Base-by-base conservation (phyloP, 2,329 filamentous ascomycete species). In the Diplocarpon mali region DNA sequence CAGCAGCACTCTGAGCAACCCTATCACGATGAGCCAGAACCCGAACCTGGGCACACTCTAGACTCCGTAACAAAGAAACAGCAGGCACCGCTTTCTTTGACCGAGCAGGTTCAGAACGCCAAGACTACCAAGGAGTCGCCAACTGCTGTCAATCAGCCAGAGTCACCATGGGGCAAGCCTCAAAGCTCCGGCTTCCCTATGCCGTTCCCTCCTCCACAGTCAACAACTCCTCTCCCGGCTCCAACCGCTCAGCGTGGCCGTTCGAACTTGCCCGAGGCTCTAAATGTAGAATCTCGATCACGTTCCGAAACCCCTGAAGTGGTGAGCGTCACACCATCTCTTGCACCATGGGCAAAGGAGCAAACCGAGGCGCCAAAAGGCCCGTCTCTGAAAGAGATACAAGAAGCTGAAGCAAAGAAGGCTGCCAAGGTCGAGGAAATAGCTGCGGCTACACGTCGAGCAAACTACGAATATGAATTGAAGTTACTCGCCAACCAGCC, bases 301-400 rank as follows among this genome's bases (percentile, higher is more conserved):
- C 82, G 80, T 51, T 85, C 83, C 1, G 83, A 85, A 52, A 93
- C 87, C 0, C 89, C 85, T 2, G 77, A 80, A 35, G 67, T 68
- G 12, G 61, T 65, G 62, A 35, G 59, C 62, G 42, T 62, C 57
- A 71, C 75, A 2, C 77, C 88, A 3, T 86, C 90, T 0, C 69
- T 95, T 53, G 92, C 92, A 0, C 92, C 92, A 0, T 98, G 92
- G 92, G 92, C 92, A 5, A 92, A 92, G 63, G 88, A 96, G 53
- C 75, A 76, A 2, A 82, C 84, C 39, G 73, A 78, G 48, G 67
- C 74, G 17, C 78, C 85, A 34, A 93, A 85, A 64, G 89, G 88
- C 0, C 92, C 90, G 2, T 95, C 89, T 48, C 69, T 98, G 51
- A 94, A 88, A 67, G 89, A 98, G 61, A 98, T 98, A 17, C 92